Conservation (phyloP, 148 eudicot species). For the Camellia lanceoleosa region DNA sequence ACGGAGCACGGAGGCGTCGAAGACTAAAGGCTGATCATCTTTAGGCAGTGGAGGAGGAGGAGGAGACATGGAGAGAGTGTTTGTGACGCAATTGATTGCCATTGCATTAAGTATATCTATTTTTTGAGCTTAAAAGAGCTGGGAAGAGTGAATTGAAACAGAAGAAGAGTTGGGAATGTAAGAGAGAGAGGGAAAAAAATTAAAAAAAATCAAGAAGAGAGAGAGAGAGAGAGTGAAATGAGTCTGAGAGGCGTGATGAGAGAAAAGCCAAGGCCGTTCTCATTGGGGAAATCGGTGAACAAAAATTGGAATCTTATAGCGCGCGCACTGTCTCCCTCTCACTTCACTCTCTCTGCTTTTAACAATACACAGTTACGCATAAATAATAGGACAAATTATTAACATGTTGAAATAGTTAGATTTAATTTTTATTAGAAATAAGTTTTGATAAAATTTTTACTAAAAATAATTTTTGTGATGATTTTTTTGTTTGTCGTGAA, state of each 20-base stretch:
- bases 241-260: constrained; percentile 2
- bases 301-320: constrained; percentile 36
- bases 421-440: no score
- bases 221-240: background rate
- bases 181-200: background rate
- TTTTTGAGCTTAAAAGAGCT: background rate
- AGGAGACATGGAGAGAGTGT: background rate
- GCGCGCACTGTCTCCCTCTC: background rate
- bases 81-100: constrained; percentile 24
- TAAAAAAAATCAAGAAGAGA: background rate
- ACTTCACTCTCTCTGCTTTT: background rate
- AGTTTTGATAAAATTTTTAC: no score
- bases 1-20: constrained; percentile 33
- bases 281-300: constrained; percentile 29
- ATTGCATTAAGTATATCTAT: constrained; percentile 14
- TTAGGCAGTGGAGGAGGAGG: background rate
- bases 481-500: no score
- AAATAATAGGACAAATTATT: no score
- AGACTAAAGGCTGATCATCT: constrained; percentile 19
- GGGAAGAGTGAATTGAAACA: background rate
- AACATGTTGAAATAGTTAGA: no score
- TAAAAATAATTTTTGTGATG: no score
- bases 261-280: constrained; percentile 34
- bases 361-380: no score
- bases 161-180: background rate